A percentile compares a stretch with the other conserved stretches of the same genome.
Conservation (phyloP, 2,329 filamentous ascomycete genomes). For the Botrytis aclada region DNA sequence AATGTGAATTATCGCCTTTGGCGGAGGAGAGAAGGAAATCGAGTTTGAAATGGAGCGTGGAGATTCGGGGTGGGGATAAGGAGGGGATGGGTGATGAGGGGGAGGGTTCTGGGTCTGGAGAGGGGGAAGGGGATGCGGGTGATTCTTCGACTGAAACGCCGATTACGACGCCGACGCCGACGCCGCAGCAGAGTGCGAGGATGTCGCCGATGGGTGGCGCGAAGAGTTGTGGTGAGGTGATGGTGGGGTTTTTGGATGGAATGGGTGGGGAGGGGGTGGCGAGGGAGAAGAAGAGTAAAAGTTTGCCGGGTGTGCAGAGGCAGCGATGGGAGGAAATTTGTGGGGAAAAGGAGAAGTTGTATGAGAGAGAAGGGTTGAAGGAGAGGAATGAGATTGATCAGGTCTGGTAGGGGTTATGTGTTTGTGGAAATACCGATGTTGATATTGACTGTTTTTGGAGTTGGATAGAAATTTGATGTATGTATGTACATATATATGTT, state of each 20-base stretch:
- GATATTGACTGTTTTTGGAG: neutral
- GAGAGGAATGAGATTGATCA: neutral
- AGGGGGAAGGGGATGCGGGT: neutral
- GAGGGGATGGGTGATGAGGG: neutral
- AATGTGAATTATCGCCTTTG: neutral
- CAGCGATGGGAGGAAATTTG: neutral
- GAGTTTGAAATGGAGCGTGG: neutral
- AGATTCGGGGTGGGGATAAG: neutral
- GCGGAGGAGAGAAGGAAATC: neutral
- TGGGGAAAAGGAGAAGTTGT: neutral
- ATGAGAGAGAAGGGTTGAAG: neutral
- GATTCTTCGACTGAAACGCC: neutral
- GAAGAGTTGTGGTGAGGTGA: slow-evolving; percentile 5
- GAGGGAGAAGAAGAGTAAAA: neutral
- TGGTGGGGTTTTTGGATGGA: neutral
- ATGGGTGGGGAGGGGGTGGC: neutral
- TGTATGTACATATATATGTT: neutral
- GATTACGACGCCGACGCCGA: neutral
- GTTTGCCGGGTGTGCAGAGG: neutral
- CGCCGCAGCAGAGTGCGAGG: neutral
- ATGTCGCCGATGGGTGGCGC: neutral
- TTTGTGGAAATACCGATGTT: too few species aligned
- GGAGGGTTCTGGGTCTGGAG: neutral
- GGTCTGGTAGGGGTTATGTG: neutral
- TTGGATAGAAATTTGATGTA: neutral